These are phyloP conservation scores for Aspergillus terreus DNA, from an alignment of 2,329 filamentous ascomycete species.

Conservation along the genomic window DNA sequence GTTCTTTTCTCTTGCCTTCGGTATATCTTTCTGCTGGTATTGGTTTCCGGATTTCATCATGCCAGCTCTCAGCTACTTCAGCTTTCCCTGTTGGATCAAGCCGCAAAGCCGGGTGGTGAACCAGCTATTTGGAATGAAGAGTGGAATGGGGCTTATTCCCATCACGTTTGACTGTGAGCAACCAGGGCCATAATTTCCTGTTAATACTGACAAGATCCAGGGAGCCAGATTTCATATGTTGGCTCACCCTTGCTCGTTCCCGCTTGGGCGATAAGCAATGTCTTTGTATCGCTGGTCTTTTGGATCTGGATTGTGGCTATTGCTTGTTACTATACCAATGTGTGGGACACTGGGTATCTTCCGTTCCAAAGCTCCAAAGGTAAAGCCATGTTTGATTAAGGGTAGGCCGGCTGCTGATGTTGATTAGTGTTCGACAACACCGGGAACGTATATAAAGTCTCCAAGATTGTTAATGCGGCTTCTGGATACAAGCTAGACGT, in stretches of 20 bases:
- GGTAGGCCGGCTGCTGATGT: no score
- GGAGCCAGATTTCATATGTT: conserved; percentile 25
- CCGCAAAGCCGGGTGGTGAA: conserved; percentile 25
- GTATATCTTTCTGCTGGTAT: conserved; percentile 24
- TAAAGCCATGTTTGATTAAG: background rate
- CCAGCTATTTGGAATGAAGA: conserved; percentile 26
- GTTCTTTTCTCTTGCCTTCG: conserved; percentile 19
- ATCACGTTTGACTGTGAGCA: conserved; percentile 43
- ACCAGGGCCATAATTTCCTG: conserved; percentile 45
- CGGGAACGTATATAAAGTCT: conserved; percentile 59
- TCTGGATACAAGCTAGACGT: conserved; percentile 58
- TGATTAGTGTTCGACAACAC: conserved; percentile 63
- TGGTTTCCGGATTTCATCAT: conserved; percentile 29
- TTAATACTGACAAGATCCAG: conserved; percentile 32
- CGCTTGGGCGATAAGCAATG: conserved; percentile 68
- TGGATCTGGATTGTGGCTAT: conserved; percentile 59
- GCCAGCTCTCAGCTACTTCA: conserved; percentile 27
- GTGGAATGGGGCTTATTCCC: conserved; percentile 27
- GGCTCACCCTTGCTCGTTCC: conserved; percentile 58
- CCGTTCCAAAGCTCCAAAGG: conserved; percentile 48
- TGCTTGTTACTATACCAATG: conserved; percentile 60
- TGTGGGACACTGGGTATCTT: conserved; percentile 61
- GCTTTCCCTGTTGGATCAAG: conserved; percentile 27
- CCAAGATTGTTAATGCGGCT: conserved; percentile 52
- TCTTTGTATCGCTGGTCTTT: conserved; percentile 58